Conservation (phyloP, 176 grass and related monocot species). For the Oryza meyeriana region DNA sequence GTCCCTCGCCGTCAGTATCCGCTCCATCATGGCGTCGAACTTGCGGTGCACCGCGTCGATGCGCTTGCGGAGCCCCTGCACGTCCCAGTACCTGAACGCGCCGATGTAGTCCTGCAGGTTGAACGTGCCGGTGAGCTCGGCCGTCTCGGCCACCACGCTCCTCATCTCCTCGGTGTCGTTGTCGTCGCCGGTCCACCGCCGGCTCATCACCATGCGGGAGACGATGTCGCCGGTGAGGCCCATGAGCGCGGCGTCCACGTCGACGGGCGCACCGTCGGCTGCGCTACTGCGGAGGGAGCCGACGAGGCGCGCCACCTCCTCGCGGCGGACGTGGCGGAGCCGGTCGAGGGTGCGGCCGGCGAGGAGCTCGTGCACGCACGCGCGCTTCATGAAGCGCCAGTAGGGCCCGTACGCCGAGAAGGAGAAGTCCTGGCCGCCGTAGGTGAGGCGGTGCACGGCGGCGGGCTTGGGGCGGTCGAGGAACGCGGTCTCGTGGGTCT, state of each 20-base stretch:
- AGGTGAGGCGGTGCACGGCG: constrained; percentile 46
- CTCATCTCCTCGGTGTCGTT: constrained; percentile 48
- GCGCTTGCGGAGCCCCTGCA: constrained; percentile 59
- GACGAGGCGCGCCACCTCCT: constrained; percentile 51
- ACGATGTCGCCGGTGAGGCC: constrained; percentile 56
- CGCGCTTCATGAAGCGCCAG: constrained; percentile 81
- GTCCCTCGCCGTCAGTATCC: constrained; percentile 40
- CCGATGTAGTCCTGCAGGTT: constrained; percentile 67
- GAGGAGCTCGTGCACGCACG: constrained; percentile 68
- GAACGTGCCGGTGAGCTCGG: constrained; percentile 53
- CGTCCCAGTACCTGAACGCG: constrained; percentile 53
- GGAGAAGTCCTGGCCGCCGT: constrained; percentile 61
- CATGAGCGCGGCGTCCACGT: constrained; percentile 47
- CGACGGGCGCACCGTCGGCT: not conserved
- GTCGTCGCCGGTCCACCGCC: constrained; percentile 44
- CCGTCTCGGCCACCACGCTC: constrained; percentile 37
- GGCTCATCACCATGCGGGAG: constrained; percentile 57
- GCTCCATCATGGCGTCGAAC: constrained; percentile 66
- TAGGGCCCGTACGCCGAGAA: constrained; percentile 68
- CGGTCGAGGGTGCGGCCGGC: constrained; percentile 55
- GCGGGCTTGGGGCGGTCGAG: constrained; percentile 49
- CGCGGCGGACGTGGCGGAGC: constrained; percentile 47
- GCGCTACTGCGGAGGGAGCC: constrained; percentile 18
- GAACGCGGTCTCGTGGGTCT: constrained; percentile 52
- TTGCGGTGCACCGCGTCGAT: constrained; percentile 38